These are phyloP conservation scores for Ophiosphaerella narmari DNA, from an alignment of 2,329 filamentous ascomycete genomes.

Conservation along the genomic window DNA sequence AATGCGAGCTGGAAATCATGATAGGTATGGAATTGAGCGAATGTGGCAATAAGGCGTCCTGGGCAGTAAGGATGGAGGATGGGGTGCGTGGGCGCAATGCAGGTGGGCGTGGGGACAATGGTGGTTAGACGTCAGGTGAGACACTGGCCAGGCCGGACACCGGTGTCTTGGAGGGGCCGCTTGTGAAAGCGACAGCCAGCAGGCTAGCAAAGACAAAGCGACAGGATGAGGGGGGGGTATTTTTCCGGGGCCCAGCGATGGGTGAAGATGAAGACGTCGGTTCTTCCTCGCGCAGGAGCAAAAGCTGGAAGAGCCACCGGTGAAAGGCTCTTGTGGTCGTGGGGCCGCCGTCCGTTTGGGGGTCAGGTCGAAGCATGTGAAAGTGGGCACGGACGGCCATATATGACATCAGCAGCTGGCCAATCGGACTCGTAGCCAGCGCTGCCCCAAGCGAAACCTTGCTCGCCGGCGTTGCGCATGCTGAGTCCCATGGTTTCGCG, in stretches of 20 bases:
- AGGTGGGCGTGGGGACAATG: too few species aligned
- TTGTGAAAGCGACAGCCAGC: neutral
- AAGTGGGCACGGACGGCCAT: conserved; percentile 9
- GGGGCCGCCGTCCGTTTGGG: conserved; percentile 19
- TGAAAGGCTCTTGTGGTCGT: conserved; percentile 15
- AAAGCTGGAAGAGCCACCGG: conserved; percentile 2
- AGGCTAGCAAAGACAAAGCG: conserved; percentile 4
- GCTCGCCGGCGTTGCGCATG: neutral
- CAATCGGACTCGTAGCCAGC: neutral
- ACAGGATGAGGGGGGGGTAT: neutral
- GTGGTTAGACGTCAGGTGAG: conserved; percentile 4
- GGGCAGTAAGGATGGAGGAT: too few species aligned
- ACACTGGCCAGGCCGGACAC: neutral
- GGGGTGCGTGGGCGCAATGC: conserved; percentile 1
- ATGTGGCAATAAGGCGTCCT: conserved; percentile 1
- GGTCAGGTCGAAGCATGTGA: conserved; percentile 13
- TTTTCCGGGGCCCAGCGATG: too few species aligned
- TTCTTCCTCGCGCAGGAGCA: too few species aligned
- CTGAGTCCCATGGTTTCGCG: neutral
- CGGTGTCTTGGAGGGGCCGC: neutral
- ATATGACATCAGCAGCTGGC: conserved; percentile 17
- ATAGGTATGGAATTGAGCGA: conserved; percentile 1
- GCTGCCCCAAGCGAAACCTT: neutral
- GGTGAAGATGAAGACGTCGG: too few species aligned
- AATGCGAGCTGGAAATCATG: conserved; percentile 9